Evolutionary conservation across 2,329 filamentous ascomycete genomes (phyloP).

Genomic region (Fusarium tjaetaba): DNA sequence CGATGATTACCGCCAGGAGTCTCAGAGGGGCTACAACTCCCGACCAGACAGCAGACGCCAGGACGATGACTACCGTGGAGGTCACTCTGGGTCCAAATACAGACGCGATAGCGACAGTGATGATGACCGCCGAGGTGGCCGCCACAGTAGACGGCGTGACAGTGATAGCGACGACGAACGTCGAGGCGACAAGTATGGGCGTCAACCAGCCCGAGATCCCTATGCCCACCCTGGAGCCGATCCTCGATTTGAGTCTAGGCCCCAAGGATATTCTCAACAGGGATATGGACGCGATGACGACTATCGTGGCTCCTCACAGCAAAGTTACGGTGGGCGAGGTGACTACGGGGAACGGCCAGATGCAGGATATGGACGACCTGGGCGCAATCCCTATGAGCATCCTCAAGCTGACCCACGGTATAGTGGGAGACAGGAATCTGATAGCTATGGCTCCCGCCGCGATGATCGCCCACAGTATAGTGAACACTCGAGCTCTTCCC

Average conservation of each 20-base stretch:
- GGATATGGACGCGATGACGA: slow-evolving; percentile 9
- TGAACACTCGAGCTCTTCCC: slow-evolving; percentile 3
- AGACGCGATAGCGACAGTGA: neutral
- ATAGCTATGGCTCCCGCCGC: slow-evolving; percentile 7
- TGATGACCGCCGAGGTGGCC: neutral
- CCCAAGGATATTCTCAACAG: slow-evolving; percentile 15
- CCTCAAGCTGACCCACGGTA: slow-evolving; percentile 16
- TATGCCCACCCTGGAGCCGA: slow-evolving; percentile 28
- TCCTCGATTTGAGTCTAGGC: slow-evolving; percentile 17
- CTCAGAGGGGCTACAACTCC: neutral
- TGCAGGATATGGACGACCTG: neutral
- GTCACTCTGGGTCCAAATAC: neutral
- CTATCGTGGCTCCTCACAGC: slow-evolving; percentile 5
- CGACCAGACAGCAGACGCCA: neutral
- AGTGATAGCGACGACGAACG: neutral
- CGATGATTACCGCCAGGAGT: neutral
- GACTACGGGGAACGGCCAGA: slow-evolving; percentile 1
- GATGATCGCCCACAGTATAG: slow-evolving; percentile 12
- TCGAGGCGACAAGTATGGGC: slow-evolving; percentile 4
- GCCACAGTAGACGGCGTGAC: neutral
- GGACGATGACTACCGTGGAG: slow-evolving; percentile 14
- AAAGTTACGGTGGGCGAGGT: slow-evolving; percentile 3
- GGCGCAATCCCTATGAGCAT: slow-evolving; percentile 12
- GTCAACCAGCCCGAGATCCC: neutral
- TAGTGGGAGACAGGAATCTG: slow-evolving; percentile 2